Evolutionary conservation across 352 stramenopile species (phyloP), one percentile per base, ranked within the genome.

Genomic region (Chloridella minuta): DNA sequence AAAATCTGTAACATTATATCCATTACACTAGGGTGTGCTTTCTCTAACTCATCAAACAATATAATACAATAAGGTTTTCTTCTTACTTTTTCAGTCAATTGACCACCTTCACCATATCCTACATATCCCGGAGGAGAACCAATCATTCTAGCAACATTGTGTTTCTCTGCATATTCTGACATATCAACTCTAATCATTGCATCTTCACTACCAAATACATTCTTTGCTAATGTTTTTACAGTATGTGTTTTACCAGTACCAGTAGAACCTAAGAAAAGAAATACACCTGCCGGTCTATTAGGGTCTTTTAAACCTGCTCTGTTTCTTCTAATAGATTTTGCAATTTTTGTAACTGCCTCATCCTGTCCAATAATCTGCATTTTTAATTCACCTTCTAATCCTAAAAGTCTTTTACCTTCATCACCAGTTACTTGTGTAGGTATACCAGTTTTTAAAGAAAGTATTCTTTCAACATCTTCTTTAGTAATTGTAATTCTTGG

Each of bases 11-110:
- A 89, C 49, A 98, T 87, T 87, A 98, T 90, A 85, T 97, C 98
- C 28, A 98, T 90, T 28, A 98, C 94, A 86, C 97, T 93, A 2
- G 89, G 90, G 88, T 98, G 95, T 1, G 95, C 95, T 89, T 98
- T 98, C 89, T 98, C 95, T 27, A 98, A 94, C 88, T 98, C 95
- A 87, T 98, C 95, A 86, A 98, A 91, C 28, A 98, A 89, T 1
- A 98, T 91, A 80, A 98, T 95, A 21, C 95, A 96, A 90, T 98
- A 98, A 24, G 95, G 95, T 80, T 94, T 90, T 86, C 89, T 23
- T 16, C 95, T 93, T 21, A 98, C 93, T 2, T 94, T 93, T 88
- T 98, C 96, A 0, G 95, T 98, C 21, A 98, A 87, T 87, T 98
- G 93, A 0, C 96, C 96, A 23, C 94, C 93, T 88, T 97, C 92